Conservation (phyloP, 768 basidiomycete species). For the Albatrellus ellisii region DNA sequence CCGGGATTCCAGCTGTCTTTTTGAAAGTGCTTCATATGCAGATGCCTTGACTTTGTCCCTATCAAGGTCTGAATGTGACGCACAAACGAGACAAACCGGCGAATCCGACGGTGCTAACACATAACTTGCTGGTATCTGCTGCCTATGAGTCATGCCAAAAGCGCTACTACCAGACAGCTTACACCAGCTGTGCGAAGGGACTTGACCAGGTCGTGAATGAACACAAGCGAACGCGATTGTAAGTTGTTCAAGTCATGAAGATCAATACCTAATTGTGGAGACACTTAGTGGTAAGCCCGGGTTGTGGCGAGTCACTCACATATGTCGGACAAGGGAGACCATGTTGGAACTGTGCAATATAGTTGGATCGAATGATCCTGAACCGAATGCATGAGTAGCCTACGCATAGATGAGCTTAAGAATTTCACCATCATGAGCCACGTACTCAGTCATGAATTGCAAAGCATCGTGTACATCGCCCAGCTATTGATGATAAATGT, state of each 20-base stretch:
- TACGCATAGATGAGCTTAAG: no score
- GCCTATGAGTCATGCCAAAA: constrained; percentile 3
- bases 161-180: constrained; percentile 15
- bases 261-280: constrained; percentile 37
- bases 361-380: constrained; percentile 38
- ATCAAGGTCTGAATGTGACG: constrained; percentile 30
- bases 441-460: constrained; percentile 48
- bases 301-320: constrained; percentile 29
- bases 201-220: constrained; percentile 51
- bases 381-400: constrained; percentile 35
- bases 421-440: constrained; percentile 3
- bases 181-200: constrained; percentile 51
- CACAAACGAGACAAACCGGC: constrained; percentile 45
- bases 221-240: constrained; percentile 43
- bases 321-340: constrained; percentile 41
- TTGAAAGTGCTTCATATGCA: constrained; percentile 33
- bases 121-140: constrained; percentile 49
- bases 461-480: constrained; percentile 43
- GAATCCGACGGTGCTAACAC: constrained; percentile 48
- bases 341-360: constrained; percentile 57
- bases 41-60: constrained; percentile 28
- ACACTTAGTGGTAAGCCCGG: background rate
- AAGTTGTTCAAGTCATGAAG: constrained; percentile 58
- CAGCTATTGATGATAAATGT: constrained; percentile 23
- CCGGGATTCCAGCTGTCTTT: constrained; percentile 29